Conservation (phyloP, 1,139 yeast species). For the Pneumocystis wakefieldiae region DNA sequence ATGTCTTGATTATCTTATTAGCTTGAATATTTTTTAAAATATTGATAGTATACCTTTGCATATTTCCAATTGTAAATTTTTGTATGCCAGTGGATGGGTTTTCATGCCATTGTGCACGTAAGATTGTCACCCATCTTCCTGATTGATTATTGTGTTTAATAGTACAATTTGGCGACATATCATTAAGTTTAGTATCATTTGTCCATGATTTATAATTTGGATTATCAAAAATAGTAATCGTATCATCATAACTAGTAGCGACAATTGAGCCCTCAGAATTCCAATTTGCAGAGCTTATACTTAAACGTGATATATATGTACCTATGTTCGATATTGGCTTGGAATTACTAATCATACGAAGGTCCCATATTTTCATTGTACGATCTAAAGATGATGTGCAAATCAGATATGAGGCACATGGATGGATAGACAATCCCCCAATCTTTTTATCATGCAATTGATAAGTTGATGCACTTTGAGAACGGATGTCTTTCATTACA, state of each 20-base stretch:
- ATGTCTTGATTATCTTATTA: not conserved
- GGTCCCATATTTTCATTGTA: constrained; percentile 72
- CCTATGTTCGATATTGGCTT: constrained; percentile 37
- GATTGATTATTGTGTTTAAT: constrained; percentile 85
- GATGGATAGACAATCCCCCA: constrained; percentile 74
- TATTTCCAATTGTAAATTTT: constrained; percentile 80
- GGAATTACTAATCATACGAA: constrained; percentile 38
- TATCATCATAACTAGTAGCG: constrained; percentile 86
- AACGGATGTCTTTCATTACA: not conserved
- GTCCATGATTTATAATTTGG: constrained; percentile 24
- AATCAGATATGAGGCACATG: constrained; percentile 40
- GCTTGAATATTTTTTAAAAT: not conserved
- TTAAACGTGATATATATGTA: constrained; percentile 53
- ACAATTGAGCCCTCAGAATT: constrained; percentile 60
- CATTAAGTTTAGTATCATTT: constrained; percentile 15
- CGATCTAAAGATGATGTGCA: constrained; percentile 85
- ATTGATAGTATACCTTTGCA: constrained; percentile 46
- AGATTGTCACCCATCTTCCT: constrained; percentile 88
- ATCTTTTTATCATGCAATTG: constrained; percentile 78
- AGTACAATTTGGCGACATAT: constrained; percentile 41
- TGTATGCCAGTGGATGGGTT: constrained; percentile 57
- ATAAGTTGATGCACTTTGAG: constrained; percentile 44
- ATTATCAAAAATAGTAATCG: constrained; percentile 47
- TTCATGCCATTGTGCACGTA: constrained; percentile 72
- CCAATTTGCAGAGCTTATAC: constrained; percentile 81